phyloP scores from a whole-genome alignment of 75 land plant genomes.

The Sequoia sempervirens region DNA sequence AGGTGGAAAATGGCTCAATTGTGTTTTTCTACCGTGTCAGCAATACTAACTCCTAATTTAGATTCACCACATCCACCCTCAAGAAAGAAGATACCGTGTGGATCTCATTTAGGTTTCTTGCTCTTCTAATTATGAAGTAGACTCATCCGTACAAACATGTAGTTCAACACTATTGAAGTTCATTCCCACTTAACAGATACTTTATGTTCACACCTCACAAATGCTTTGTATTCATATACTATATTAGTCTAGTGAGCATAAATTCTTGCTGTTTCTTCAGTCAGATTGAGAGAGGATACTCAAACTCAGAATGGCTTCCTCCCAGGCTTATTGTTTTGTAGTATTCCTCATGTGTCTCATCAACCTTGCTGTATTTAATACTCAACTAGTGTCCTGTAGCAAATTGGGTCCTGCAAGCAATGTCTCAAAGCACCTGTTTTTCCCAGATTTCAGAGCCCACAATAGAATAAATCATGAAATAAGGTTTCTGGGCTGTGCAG shows the following conservation, averaged over 20 bases:
- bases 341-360: neutral
- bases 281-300: neutral
- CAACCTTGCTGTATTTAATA: neutral
- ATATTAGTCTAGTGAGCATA: too few relatives aligned
- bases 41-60: neutral
- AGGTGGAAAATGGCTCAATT: neutral
- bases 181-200: too few relatives aligned
- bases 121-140: neutral
- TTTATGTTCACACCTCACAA: too few relatives aligned
- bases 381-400: neutral
- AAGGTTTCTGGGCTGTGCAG: conserved; percentile 30
- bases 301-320: neutral
- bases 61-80: neutral
- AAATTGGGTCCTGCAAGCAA: conserved; percentile 20
- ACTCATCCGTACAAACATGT: neutral
- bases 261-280: neutral
- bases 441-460: conserved; percentile 21
- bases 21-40: too few relatives aligned
- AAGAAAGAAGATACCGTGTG: neutral
- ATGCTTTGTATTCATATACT: too few relatives aligned
- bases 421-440: conserved; percentile 21
- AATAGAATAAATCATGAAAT: conserved; percentile 15
- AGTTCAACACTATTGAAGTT: too few relatives aligned
- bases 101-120: neutral
- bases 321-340: neutral